Evolutionary conservation across 768 basidiomycete genomes (phyloP).

Genomic region (Mycena amicta): DNA sequence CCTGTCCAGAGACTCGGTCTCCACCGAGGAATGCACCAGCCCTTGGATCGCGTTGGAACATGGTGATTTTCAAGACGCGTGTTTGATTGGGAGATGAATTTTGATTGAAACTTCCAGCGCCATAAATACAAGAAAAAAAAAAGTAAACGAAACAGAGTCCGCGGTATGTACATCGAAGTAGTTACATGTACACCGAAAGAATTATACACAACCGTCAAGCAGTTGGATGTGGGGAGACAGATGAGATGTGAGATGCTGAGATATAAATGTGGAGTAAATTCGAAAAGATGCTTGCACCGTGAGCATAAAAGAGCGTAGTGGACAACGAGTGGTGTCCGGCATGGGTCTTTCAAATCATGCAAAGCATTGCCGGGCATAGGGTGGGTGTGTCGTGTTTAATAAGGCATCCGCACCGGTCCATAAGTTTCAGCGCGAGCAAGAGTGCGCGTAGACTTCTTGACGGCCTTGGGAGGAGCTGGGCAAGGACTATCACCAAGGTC

Average conservation of each 20-base stretch:
- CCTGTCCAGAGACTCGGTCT: slow-evolving; percentile 91
- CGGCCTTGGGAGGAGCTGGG: slow-evolving; percentile 70
- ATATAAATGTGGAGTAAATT: slow-evolving; percentile 19
- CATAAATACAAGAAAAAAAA: slow-evolving; percentile 23
- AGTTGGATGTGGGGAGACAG: slow-evolving; percentile 11
- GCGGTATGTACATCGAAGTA: slow-evolving; percentile 5
- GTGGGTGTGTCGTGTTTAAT: not conserved
- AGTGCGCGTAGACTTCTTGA: slow-evolving; percentile 56
- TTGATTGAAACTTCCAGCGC: slow-evolving; percentile 5
- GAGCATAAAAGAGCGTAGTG: slow-evolving; percentile 19
- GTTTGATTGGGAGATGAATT: not conserved
- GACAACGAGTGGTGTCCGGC: slow-evolving; percentile 20
- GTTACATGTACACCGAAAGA: slow-evolving; percentile 17
- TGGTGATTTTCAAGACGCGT: slow-evolving; percentile 30
- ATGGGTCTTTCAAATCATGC: slow-evolving; percentile 17
- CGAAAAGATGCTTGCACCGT: slow-evolving; percentile 17
- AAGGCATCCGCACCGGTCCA: slow-evolving; percentile 57
- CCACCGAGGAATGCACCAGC: slow-evolving; percentile 94
- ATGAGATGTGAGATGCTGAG: slow-evolving; percentile 7
- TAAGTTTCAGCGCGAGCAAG: slow-evolving; percentile 71
- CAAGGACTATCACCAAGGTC: slow-evolving; percentile 88
- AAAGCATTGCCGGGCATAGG: slow-evolving; percentile 19
- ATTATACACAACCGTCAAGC: slow-evolving; percentile 18
- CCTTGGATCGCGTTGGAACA: slow-evolving; percentile 91
- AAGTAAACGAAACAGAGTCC: slow-evolving; percentile 10